Evolutionary conservation across 2,329 filamentous ascomycete genomes (phyloP).

Genomic region (Trematosphaeria pertusa): DNA sequence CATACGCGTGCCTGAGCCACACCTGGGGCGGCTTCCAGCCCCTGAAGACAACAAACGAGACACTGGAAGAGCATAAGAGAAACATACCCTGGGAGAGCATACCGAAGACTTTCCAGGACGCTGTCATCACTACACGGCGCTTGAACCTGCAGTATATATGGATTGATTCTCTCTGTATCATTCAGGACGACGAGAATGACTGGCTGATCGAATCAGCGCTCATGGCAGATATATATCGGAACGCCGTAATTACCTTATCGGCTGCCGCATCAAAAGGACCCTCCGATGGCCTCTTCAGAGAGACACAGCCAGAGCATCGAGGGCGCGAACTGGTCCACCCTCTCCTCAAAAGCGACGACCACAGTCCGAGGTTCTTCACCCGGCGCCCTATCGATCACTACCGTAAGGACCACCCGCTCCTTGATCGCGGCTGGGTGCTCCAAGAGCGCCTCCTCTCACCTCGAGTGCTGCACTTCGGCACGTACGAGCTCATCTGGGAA

Average conservation of each 20-base stretch:
- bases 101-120: conserved; percentile 24
- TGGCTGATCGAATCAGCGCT: neutral
- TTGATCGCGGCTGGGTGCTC: conserved; percentile 12
- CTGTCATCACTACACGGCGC: conserved; percentile 17
- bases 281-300: neutral
- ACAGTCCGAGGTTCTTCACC: neutral
- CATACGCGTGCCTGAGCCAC: conserved; percentile 20
- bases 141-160: conserved; percentile 26
- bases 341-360: neutral
- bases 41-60: conserved; percentile 3
- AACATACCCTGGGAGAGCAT: conserved; percentile 10
- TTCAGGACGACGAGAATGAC: conserved; percentile 11
- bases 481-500: conserved; percentile 13
- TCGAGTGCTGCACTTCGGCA: conserved; percentile 15
- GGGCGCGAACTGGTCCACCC: neutral
- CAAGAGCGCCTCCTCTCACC: conserved; percentile 17
- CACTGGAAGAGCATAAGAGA: neutral
- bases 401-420: neutral
- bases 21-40: conserved; percentile 15
- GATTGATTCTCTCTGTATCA: conserved; percentile 23
- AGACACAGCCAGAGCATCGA: neutral
- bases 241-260: conserved; percentile 5
- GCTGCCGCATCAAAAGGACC: conserved; percentile 7
- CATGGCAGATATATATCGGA: conserved; percentile 11
- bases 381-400: neutral